Percentiles rank a stretch among this genome's conserved stretches.
phyloP scores from a whole-genome alignment of 257 asterid genomes.

The Ajuga chamaepitys region DNA sequence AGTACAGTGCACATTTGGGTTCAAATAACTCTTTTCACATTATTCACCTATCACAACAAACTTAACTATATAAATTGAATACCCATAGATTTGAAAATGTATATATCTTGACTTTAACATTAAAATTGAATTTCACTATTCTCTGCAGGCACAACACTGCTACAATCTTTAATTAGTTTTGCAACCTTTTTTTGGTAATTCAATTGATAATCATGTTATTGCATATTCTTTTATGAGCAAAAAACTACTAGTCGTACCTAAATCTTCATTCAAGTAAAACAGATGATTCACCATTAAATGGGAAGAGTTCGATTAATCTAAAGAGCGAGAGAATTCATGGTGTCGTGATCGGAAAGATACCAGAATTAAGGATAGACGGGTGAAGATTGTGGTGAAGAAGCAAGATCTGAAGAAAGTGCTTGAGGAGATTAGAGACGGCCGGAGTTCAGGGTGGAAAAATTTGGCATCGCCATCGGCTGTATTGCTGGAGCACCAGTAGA shows the following conservation, averaged over 20 bases:
- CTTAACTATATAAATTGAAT: neutral
- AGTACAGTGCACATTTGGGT: neutral
- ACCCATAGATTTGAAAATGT: too few relatives aligned
- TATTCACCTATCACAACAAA: neutral
- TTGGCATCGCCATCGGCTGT: constrained; percentile 11
- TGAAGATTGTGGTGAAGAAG: constrained; percentile 52
- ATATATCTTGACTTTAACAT: too few relatives aligned
- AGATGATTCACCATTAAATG: too few relatives aligned
- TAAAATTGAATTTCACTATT: too few relatives aligned
- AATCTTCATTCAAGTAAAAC: too few relatives aligned
- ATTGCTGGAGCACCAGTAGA: constrained; percentile 39
- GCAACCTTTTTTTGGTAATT: too few relatives aligned
- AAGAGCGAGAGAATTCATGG: constrained; percentile 24
- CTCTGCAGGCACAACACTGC: too few relatives aligned
- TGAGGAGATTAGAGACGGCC: constrained; percentile 32
- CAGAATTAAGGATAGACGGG: constrained; percentile 34
- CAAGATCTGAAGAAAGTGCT: constrained; percentile 48
- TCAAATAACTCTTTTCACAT: neutral
- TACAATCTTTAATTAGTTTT: too few relatives aligned
- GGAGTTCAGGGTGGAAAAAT: constrained; percentile 9
- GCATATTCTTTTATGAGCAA: too few relatives aligned
- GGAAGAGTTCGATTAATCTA: too few relatives aligned
- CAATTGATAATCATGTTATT: too few relatives aligned
- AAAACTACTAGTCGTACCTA: too few relatives aligned
- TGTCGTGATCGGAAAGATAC: constrained; percentile 23